Evolutionary conservation across 2,329 filamentous ascomycete species (phyloP), one percentile per base, ranked within the genome.

Genomic region (Harringtonia lauricola): DNA sequence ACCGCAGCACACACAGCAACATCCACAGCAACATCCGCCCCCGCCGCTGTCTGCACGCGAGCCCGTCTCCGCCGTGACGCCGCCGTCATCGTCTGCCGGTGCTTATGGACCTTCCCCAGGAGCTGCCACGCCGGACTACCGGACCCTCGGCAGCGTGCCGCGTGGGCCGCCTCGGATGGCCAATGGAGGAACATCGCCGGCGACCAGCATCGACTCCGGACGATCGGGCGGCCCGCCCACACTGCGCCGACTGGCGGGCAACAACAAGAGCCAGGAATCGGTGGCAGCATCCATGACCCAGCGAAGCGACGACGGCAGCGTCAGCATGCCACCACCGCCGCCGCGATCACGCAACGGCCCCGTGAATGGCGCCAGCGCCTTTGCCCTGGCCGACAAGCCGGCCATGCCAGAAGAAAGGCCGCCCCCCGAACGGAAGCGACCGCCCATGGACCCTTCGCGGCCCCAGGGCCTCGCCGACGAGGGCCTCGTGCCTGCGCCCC

Each of bases 371-470:
- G 30, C 52, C 49, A 7, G 35, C 43, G 26, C 55, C 55, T n/a
- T 56, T 56, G 28, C 50, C 57, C 15, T 47, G 2, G 46, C 44
- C 21, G 51, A 49, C 34, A 48, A 43, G 33, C 45, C 37, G 2
- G 15, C 26, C 24, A 26, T 26, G 3, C 22, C 12, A 8, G 69
- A 70, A 30, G 63, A 71, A 19, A 66, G 66, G 29, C 69, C 75
- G 1, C 70, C 75, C 0, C 81, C 81, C 0, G 79, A 83, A 52
- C 68, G 81, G 48, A 79, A 72, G 57, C 65, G 81, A 39, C 81
- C 81, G 2, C 77, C 79, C 1, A 82, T 85, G 76, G 74, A 81
- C 47, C 70, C 73, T 8, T 59, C 71, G 8, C 65, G 74, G 28
- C 72, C 73, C 8, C 64, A 68, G 40, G 68, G 61, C 38, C 49